These are phyloP conservation scores for Didymella exigua DNA, from an alignment of 2,329 filamentous ascomycete genomes.

Conservation along the genomic window DNA sequence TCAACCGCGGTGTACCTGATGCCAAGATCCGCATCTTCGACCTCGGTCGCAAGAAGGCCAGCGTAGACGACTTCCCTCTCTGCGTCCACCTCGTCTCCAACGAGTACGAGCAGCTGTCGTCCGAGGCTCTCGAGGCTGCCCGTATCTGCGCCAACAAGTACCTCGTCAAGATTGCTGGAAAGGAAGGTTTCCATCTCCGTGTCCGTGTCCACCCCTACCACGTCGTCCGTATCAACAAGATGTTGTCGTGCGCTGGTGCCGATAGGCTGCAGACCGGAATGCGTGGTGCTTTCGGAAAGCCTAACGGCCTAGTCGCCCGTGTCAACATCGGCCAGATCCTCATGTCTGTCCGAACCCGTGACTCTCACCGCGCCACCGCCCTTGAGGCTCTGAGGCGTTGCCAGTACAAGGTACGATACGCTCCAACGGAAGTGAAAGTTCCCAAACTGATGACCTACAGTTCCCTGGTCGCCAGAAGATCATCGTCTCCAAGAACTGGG, in stretches of 20 bases:
- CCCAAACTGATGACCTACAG: slow-evolving; percentile 22
- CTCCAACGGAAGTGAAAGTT: not conserved
- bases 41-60: slow-evolving; percentile 97
- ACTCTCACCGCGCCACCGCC: slow-evolving; percentile 86
- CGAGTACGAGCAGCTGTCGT: slow-evolving; percentile 99
- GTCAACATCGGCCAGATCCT: slow-evolving; percentile 99
- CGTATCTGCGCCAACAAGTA: slow-evolving; percentile 99
- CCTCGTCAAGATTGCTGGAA: slow-evolving; percentile 71
- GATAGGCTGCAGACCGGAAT: slow-evolving; percentile 99
- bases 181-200: slow-evolving; percentile 74
- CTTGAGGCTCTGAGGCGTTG: slow-evolving; percentile 98
- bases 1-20: slow-evolving; percentile 97
- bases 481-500: slow-evolving; percentile 99
- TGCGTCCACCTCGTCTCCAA: slow-evolving; percentile 99
- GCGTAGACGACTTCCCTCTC: slow-evolving; percentile 98
- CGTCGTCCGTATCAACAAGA: slow-evolving; percentile 99
- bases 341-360: slow-evolving; percentile 95
- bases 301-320: slow-evolving; percentile 97
- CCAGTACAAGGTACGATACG: slow-evolving; percentile 81
- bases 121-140: slow-evolving; percentile 98
- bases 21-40: slow-evolving; percentile 95
- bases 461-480: slow-evolving; percentile 99
- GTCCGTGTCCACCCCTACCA: slow-evolving; percentile 97
- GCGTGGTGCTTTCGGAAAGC: slow-evolving; percentile 99
- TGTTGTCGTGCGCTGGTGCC: slow-evolving; percentile 99